A percentile compares a stretch with the other conserved stretches of the same genome.
These are phyloP conservation scores for Cercophora newfieldiana DNA, from an alignment of 495 filamentous ascomycete species.

Conservation along the genomic window DNA sequence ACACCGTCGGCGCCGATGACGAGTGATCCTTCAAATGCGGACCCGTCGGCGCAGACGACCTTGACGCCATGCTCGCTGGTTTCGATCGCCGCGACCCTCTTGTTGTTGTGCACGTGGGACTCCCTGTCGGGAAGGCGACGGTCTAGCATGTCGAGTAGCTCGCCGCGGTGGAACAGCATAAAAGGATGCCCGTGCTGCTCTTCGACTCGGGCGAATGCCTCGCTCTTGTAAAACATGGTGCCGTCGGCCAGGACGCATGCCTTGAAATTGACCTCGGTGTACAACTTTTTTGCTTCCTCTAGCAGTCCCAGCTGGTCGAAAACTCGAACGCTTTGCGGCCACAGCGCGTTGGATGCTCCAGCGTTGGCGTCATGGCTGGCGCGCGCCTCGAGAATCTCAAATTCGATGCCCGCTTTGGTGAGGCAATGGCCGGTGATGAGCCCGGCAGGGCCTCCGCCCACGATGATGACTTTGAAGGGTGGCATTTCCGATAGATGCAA, in stretches of 20 bases:
- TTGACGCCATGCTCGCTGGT: slow-evolving; percentile 27
- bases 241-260: not conserved
- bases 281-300: slow-evolving; percentile 20
- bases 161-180: slow-evolving; percentile 11
- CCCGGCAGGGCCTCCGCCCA: slow-evolving; percentile 51
- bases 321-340: slow-evolving; percentile 35
- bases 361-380: slow-evolving; percentile 35
- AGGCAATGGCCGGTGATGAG: slow-evolving; percentile 51
- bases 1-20: slow-evolving; percentile 56
- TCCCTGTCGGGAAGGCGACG: not conserved
- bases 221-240: slow-evolving; percentile 17
- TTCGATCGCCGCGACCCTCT: slow-evolving; percentile 34
- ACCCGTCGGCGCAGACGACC: slow-evolving; percentile 43
- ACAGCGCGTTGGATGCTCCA: slow-evolving; percentile 43
- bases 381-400: slow-evolving; percentile 49
- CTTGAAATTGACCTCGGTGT: not conserved
- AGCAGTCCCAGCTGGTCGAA: slow-evolving; percentile 51
- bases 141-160: slow-evolving; percentile 8
- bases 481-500: not conserved
- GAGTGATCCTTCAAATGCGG: slow-evolving; percentile 42
- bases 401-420: slow-evolving; percentile 46
- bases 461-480: slow-evolving; percentile 35
- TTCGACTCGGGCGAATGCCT: slow-evolving; percentile 23
- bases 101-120: slow-evolving; percentile 16
- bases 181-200: slow-evolving; percentile 24